Evolutionary conservation across 2,329 filamentous ascomycete genomes (phyloP).

Genomic region (Colletotrichum sp.): DNA sequence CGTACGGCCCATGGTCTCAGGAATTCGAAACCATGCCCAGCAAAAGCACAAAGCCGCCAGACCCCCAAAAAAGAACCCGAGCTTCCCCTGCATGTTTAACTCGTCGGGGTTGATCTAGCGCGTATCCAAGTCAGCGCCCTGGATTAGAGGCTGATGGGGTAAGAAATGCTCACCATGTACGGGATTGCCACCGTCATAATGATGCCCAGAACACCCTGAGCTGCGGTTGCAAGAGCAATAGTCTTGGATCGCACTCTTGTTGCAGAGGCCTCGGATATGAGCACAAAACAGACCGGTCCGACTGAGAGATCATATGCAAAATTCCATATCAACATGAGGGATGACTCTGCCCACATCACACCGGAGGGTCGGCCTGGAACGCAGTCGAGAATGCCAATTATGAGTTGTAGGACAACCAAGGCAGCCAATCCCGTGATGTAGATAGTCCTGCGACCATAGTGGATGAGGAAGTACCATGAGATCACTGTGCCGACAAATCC

Average conservation of each 20-base stretch:
- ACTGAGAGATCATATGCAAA: conserved; percentile 39
- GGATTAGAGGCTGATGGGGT: not conserved
- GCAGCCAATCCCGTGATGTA: conserved; percentile 44
- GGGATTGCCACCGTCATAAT: conserved; percentile 33
- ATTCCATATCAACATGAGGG: conserved; percentile 50
- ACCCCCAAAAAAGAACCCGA: conserved; percentile 27
- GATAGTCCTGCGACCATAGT: conserved; percentile 45
- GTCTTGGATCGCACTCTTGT: conserved; percentile 49
- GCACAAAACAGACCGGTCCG: conserved; percentile 44
- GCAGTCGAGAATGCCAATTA: conserved; percentile 50
- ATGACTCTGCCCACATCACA: conserved; percentile 52
- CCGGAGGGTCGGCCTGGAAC: conserved; percentile 43
- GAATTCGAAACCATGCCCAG: conserved; percentile 29
- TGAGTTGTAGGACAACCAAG: conserved; percentile 41
- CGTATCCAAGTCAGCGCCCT: not conserved
- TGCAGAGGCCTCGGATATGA: conserved; percentile 57
- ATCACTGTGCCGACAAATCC: conserved; percentile 48
- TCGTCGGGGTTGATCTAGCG: conserved; percentile 29
- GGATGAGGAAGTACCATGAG: conserved; percentile 47
- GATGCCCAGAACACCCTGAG: conserved; percentile 43
- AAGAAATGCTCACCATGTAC: conserved; percentile 14
- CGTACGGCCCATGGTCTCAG: conserved; percentile 28
- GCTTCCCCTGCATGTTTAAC: conserved; percentile 39
- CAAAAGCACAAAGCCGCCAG: conserved; percentile 24
- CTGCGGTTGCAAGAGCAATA: conserved; percentile 47